Conservation (phyloP, 768 basidiomycete species). For the Tricholoma hemisulphureum region DNA sequence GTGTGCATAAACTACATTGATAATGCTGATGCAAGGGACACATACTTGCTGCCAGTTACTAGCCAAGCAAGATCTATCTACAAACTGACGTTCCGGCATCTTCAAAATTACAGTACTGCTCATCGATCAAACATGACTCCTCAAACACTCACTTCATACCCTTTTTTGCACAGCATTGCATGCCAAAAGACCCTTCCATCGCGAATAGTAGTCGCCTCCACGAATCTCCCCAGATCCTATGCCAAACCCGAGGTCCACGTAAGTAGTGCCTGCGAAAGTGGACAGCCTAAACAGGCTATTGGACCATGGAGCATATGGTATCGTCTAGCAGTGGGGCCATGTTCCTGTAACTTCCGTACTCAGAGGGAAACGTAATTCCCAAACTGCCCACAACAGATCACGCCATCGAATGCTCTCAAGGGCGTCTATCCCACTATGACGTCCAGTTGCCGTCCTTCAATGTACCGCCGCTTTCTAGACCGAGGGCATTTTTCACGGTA, state of each 20-base stretch:
- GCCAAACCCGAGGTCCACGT: conserved; percentile 16
- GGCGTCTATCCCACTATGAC: conserved; percentile 4
- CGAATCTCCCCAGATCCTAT: conserved; percentile 16
- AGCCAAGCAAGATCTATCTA: not conserved
- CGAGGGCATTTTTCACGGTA: conserved; percentile 21
- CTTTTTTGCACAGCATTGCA: conserved; percentile 22
- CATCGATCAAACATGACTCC: conserved; percentile 4
- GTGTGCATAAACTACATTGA: too few species aligned
- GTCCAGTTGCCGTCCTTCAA: conserved; percentile 8
- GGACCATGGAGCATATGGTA: conserved; percentile 11
- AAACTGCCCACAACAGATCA: conserved; percentile 14
- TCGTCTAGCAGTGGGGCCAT: conserved; percentile 5
- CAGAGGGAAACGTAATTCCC: conserved; percentile 1
- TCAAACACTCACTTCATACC: not conserved
- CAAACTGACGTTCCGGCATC: not conserved
- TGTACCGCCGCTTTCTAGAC: conserved; percentile 14
- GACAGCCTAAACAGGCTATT: conserved; percentile 9
- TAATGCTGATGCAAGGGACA: not conserved
- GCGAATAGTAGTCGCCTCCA: conserved; percentile 8
- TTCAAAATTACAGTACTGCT: not conserved
- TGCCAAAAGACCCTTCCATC: conserved; percentile 13
- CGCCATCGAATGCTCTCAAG: conserved; percentile 10
- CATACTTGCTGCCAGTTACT: not conserved
- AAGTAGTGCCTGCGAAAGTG: conserved; percentile 15
- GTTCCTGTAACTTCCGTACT: conserved; percentile 5